Percentiles rank a stretch among this genome's conserved stretches.
phyloP scores from a whole-genome alignment of 345 rosid genomes.

The Salix udensis region DNA sequence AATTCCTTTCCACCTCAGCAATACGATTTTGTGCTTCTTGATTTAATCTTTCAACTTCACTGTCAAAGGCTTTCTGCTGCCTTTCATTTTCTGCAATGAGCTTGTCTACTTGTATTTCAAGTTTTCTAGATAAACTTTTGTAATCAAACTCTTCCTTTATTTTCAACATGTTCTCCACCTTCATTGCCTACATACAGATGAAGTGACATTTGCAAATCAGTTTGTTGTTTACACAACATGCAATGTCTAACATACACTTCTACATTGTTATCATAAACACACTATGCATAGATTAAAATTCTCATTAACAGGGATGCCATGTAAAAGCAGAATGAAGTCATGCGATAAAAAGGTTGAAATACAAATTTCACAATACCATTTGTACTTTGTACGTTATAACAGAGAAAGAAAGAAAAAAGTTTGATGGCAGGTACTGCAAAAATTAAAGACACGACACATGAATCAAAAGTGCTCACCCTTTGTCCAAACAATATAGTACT shows the following conservation, averaged over 20 bases:
- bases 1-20: constrained; percentile 32
- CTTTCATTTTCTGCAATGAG: constrained; percentile 35
- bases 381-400: not conserved
- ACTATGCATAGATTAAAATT: not conserved
- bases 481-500: constrained; percentile 39
- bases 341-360: not conserved
- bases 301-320: not conserved
- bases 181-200: constrained; percentile 27
- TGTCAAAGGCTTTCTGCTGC: constrained; percentile 28
- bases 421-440: not conserved
- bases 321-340: not conserved
- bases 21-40: constrained; percentile 33
- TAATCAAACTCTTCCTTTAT: constrained; percentile 37
- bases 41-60: constrained; percentile 28
- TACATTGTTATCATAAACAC: not conserved
- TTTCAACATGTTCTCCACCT: constrained; percentile 35
- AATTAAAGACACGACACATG: not conserved
- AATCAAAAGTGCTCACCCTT: constrained; percentile 19
- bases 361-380: not conserved
- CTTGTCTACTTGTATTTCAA: constrained; percentile 36
- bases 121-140: constrained; percentile 33
- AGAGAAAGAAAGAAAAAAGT: not conserved
- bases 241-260: not conserved
- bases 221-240: not conserved
- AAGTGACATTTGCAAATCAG: not conserved